These are phyloP conservation scores for Colletotrichum salicis DNA, from an alignment of 2,329 filamentous ascomycete species.

Conservation along the genomic window DNA sequence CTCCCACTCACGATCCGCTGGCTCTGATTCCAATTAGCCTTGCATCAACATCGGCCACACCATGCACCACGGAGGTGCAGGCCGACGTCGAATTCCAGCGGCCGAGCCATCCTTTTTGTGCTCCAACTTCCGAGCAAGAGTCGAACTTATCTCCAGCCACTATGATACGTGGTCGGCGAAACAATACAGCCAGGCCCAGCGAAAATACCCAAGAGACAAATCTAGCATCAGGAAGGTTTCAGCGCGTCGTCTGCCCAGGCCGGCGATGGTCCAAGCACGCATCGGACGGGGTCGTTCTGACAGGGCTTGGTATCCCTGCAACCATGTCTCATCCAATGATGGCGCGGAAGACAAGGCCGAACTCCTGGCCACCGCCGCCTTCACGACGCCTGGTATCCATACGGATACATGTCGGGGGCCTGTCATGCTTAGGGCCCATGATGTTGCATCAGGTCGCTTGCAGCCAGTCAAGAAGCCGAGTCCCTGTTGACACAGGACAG, in stretches of 20 bases:
- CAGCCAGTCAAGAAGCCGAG: background rate
- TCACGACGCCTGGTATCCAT: background rate
- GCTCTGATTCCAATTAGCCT: background rate
- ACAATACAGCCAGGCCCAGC: background rate
- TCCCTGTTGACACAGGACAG: background rate
- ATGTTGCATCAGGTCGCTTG: slow-evolving; percentile 13
- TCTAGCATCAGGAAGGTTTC: slow-evolving; percentile 33
- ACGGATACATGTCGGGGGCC: background rate
- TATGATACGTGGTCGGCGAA: background rate
- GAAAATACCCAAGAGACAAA: slow-evolving; percentile 15
- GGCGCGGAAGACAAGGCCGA: background rate
- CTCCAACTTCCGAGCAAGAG: background rate
- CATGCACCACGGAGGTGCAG: background rate
- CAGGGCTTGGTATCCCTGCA: slow-evolving; percentile 20
- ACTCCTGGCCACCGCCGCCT: background rate
- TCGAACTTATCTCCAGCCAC: background rate
- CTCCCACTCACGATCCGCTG: background rate
- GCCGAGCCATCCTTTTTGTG: background rate
- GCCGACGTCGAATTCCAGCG: background rate
- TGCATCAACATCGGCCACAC: background rate
- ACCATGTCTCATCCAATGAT: slow-evolving; percentile 21
- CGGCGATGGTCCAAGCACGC: slow-evolving; percentile 27
- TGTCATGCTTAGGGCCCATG: slow-evolving; percentile 18
- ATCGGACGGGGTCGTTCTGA: slow-evolving; percentile 22
- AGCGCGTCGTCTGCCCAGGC: slow-evolving; percentile 15